Percentiles rank a stretch among this genome's conserved stretches.
phyloP scores from a whole-genome alignment of 352 stramenopile species.

The Globisporangium mamillatum region DNA sequence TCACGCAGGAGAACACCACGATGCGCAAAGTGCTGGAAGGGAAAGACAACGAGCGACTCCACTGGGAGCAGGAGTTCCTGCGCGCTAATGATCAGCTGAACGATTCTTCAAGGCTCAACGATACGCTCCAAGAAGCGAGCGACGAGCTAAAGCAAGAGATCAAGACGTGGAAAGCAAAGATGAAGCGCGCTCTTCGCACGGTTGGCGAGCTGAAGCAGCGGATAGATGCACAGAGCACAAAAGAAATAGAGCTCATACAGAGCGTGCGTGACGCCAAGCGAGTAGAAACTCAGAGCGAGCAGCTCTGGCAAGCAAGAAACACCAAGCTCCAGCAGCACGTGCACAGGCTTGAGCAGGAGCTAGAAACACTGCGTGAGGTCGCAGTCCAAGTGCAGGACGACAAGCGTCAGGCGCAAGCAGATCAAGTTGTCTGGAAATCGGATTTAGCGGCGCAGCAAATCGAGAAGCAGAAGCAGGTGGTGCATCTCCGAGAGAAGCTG shows the following conservation, averaged over 20 bases:
- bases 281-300: conserved; percentile 24
- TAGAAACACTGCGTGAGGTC: conserved; percentile 21
- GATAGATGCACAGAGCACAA: conserved; percentile 12
- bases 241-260: conserved; percentile 15
- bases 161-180: conserved; percentile 42
- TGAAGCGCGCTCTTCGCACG: conserved; percentile 28
- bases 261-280: conserved; percentile 24
- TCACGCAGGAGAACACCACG: conserved; percentile 30
- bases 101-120: conserved; percentile 17
- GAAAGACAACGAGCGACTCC: conserved; percentile 40
- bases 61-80: conserved; percentile 53
- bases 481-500: conserved; percentile 28
- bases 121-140: conserved; percentile 15
- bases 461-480: conserved; percentile 31
- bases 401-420: conserved; percentile 21
- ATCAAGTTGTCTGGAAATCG: conserved; percentile 21
- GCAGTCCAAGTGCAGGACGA: conserved; percentile 19
- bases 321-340: conserved; percentile 32
- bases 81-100: conserved; percentile 28
- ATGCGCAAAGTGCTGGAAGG: conserved; percentile 29
- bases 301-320: conserved; percentile 32
- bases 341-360: conserved; percentile 9
- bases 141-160: conserved; percentile 29
- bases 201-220: conserved; percentile 36
- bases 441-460: conserved; percentile 27